These are phyloP conservation scores for Nannizziopsis barbatae DNA, from an alignment of 2,329 filamentous ascomycete genomes.

Conservation along the genomic window DNA sequence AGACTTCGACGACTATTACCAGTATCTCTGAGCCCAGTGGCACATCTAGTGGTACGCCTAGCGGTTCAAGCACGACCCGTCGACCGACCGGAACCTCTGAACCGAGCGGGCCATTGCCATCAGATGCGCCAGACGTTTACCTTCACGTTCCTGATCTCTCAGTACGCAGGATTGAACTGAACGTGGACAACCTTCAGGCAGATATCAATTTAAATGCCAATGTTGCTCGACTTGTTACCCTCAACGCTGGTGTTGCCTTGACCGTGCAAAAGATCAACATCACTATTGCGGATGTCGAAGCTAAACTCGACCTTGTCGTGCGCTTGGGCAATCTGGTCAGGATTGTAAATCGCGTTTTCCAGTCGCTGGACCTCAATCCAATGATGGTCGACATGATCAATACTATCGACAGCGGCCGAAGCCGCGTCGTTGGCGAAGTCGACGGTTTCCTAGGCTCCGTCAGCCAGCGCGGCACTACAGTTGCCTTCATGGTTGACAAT, in stretches of 20 bases:
- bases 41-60: background rate
- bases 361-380: slow-evolving; percentile 1
- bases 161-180: background rate
- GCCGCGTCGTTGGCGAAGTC: background rate
- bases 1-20: background rate
- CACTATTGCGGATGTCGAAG: background rate
- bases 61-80: background rate
- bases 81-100: background rate
- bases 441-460: slow-evolving; percentile 3
- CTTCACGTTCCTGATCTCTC: slow-evolving; percentile 1
- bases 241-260: background rate
- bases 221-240: background rate
- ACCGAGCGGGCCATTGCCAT: background rate
- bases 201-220: slow-evolving; percentile 1
- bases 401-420: background rate
- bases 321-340: background rate
- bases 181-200: slow-evolving; percentile 1
- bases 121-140: background rate
- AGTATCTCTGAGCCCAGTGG: background rate
- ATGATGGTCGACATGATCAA: slow-evolving; percentile 1
- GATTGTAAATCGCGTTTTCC: slow-evolving; percentile 1
- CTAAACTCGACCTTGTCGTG: background rate
- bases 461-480: background rate
- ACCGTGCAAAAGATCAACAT: slow-evolving; percentile 2
- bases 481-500: slow-evolving; percentile 4